Conservation (phyloP, 2,329 filamentous ascomycete genomes). For the Ceratocystis cacaofunesta region DNA sequence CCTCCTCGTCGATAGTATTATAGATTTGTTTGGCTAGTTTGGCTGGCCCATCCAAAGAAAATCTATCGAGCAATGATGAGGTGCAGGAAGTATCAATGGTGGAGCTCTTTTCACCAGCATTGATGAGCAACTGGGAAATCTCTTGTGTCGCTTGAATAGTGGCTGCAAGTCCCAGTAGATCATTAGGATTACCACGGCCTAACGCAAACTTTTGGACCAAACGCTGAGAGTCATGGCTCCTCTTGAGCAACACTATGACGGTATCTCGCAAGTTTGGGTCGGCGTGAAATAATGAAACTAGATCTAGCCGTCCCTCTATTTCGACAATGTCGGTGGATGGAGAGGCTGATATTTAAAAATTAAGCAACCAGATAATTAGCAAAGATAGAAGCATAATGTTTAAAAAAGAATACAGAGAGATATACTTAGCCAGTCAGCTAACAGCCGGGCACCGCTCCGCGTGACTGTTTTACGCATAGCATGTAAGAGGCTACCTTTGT, state of each 20-base stretch:
- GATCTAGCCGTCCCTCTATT: conserved; percentile 66
- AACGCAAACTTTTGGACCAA: conserved; percentile 89
- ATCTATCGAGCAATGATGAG: conserved; percentile 35
- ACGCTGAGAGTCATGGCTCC: conserved; percentile 73
- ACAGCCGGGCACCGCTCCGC: conserved; percentile 71
- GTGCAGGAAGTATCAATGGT: conserved; percentile 26
- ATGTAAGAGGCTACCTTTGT: conserved; percentile 75
- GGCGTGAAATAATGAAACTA: conserved; percentile 61
- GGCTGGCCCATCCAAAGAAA: conserved; percentile 51
- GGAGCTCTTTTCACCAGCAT: conserved; percentile 17
- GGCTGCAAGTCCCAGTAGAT: conserved; percentile 66
- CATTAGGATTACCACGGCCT: conserved; percentile 80
- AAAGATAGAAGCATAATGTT: not conserved
- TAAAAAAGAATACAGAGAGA: conserved; percentile 13
- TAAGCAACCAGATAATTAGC: not conserved
- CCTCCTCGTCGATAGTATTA: conserved; percentile 80
- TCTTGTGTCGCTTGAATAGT: conserved; percentile 63
- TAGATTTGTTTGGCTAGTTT: conserved; percentile 57
- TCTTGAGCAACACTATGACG: conserved; percentile 51
- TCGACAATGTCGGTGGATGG: conserved; percentile 74
- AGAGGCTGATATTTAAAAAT: conserved; percentile 31
- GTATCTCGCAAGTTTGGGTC: conserved; percentile 54
- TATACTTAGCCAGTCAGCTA: conserved; percentile 66
- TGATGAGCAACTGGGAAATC: conserved; percentile 38
- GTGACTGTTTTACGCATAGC: conserved; percentile 82